Evolutionary conservation across 345 rosid genomes (phyloP).

Genomic region (Eucalyptus dawsonii): DNA sequence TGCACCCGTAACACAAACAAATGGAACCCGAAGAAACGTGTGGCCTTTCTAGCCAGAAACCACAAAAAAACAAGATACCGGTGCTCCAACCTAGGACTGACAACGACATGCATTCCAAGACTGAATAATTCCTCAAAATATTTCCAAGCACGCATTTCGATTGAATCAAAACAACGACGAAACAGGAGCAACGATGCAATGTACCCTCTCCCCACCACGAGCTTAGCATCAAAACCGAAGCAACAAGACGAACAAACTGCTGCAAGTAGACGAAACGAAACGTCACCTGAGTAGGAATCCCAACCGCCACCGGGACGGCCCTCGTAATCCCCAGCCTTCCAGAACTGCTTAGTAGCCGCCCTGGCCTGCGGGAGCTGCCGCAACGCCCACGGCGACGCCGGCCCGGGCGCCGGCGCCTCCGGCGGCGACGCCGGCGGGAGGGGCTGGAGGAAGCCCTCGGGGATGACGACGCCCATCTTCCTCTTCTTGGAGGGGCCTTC

Average conservation of each 20-base stretch:
- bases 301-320: constrained; percentile 4
- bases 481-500: constrained; percentile 6
- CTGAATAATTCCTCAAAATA: background rate
- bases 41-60: no score
- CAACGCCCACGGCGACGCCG: background rate
- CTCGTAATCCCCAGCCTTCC: constrained; percentile 92
- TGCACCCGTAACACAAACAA: background rate
- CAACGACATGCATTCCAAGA: background rate
- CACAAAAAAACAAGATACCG: background rate
- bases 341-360: constrained; percentile 53
- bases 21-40: background rate
- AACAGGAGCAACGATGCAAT: background rate
- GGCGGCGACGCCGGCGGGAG: background rate
- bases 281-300: background rate
- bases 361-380: background rate
- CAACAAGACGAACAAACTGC: background rate
- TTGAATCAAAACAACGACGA: background rate
- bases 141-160: background rate
- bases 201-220: background rate
- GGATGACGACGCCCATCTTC: constrained; percentile 15
- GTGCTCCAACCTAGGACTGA: background rate
- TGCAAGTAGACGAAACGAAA: background rate
- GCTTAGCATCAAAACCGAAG: background rate
- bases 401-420: background rate
- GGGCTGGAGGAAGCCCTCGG: constrained; percentile 42